Percentiles rank a stretch among this genome's conserved stretches.
phyloP scores from a whole-genome alignment of 768 basidiomycete species.

The Xanthoconium purpureum region DNA sequence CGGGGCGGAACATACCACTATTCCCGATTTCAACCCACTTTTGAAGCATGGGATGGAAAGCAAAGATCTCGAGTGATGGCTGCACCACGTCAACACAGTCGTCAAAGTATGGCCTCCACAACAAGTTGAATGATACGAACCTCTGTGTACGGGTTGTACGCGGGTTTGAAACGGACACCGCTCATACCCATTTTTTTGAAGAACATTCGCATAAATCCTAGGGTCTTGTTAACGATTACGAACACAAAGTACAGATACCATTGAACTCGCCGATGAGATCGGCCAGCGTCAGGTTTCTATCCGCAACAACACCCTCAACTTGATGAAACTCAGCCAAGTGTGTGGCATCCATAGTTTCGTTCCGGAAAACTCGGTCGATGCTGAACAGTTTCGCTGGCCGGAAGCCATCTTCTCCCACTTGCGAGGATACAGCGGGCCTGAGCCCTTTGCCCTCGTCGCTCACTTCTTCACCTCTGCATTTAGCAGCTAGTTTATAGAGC shows the following conservation, averaged over 20 bases:
- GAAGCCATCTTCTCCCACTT: slow-evolving; percentile 63
- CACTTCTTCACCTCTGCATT: slow-evolving; percentile 59
- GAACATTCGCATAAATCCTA: slow-evolving; percentile 98
- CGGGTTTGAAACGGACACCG: slow-evolving; percentile 95
- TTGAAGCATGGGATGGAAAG: slow-evolving; percentile 90
- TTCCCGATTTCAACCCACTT: slow-evolving; percentile 99
- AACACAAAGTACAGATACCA: background rate
- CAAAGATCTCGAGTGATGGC: slow-evolving; percentile 98
- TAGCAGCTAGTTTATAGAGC: slow-evolving; percentile 91
- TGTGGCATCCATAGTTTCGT: slow-evolving; percentile 97
- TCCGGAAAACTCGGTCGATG: slow-evolving; percentile 97
- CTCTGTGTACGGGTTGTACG: slow-evolving; percentile 98
- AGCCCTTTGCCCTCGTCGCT: slow-evolving; percentile 33
- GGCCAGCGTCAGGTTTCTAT: slow-evolving; percentile 86
- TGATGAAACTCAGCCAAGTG: slow-evolving; percentile 99
- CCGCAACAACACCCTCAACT: slow-evolving; percentile 99
- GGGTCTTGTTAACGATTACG: background rate
- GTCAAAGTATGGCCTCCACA: background rate
- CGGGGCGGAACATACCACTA: slow-evolving; percentile 99
- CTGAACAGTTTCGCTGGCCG: slow-evolving; percentile 92
- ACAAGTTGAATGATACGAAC: slow-evolving; percentile 34
- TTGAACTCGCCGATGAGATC: slow-evolving; percentile 80
- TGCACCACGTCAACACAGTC: slow-evolving; percentile 29
- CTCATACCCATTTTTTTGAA: slow-evolving; percentile 97
- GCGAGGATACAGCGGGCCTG: slow-evolving; percentile 8